Percentiles rank a stretch among this genome's conserved stretches.
phyloP scores from a whole-genome alignment of 805 yeast species.

The Starmerella roubikii region DNA sequence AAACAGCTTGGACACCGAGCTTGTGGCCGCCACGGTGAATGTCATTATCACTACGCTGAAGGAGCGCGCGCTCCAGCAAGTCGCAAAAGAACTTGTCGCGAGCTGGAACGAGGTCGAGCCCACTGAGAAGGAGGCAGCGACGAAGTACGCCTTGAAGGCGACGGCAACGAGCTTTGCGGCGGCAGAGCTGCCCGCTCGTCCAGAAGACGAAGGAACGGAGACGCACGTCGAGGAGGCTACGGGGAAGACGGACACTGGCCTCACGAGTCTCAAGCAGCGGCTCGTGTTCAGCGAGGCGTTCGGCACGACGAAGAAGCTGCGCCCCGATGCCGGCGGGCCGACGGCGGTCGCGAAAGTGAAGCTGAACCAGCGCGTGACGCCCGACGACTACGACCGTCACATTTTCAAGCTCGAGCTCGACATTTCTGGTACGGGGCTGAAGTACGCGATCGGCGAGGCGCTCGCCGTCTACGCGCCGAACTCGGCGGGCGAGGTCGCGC shows the following conservation, averaged over 20 bases:
- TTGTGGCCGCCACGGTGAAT: constrained; percentile 43
- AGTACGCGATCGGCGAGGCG: constrained; percentile 91
- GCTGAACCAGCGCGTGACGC: constrained; percentile 85
- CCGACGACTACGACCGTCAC: constrained; percentile 77
- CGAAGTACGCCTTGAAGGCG: constrained; percentile 6
- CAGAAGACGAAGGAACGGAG: constrained; percentile 20
- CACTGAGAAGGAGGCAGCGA: constrained; percentile 10
- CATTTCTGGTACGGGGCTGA: constrained; percentile 76
- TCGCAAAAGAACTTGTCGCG: constrained; percentile 27
- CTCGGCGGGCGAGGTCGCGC: constrained; percentile 45
- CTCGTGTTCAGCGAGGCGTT: constrained; percentile 75
- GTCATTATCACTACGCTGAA: constrained; percentile 24
- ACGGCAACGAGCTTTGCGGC: constrained; percentile 18
- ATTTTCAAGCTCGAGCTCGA: constrained; percentile 95
- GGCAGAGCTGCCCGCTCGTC: neutral
- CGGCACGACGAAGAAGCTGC: constrained; percentile 40
- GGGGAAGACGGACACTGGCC: constrained; percentile 30
- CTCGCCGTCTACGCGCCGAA: constrained; percentile 90
- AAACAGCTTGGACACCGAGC: constrained; percentile 70
- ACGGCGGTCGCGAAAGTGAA: constrained; percentile 81
- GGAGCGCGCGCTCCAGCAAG: constrained; percentile 23
- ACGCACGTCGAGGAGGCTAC: constrained; percentile 7
- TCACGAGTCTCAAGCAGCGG: constrained; percentile 29
- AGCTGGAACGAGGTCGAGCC: constrained; percentile 25
- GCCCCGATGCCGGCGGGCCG: constrained; percentile 81